phyloP scores from a whole-genome alignment of 2,329 filamentous ascomycete species.

The Tolypocladium paradoxum region DNA sequence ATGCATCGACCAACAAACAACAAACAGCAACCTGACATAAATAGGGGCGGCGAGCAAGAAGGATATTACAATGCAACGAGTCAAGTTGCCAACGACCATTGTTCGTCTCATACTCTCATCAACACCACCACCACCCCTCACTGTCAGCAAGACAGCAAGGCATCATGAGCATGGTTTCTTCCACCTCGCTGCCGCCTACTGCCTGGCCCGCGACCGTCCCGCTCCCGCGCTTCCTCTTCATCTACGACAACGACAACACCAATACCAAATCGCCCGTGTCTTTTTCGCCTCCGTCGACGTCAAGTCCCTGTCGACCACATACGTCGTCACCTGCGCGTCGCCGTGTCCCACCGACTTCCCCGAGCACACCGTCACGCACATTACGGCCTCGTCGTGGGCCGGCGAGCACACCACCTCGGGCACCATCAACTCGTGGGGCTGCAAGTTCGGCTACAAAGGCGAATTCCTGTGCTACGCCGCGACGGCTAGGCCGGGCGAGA shows the following conservation, averaged over 20 bases:
- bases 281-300: slow-evolving; percentile 1
- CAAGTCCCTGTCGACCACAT: not conserved
- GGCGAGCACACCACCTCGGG: slow-evolving; percentile 7
- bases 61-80: no score
- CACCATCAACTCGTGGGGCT: slow-evolving; percentile 4
- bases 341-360: slow-evolving; percentile 8
- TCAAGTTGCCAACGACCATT: no score
- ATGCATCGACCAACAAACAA: no score
- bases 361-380: slow-evolving; percentile 7
- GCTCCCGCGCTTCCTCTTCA: slow-evolving; percentile 5
- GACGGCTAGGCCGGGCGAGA: not conserved
- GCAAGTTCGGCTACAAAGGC: slow-evolving; percentile 3
- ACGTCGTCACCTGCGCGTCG: slow-evolving; percentile 7
- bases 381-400: slow-evolving; percentile 6
- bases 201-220: slow-evolving; percentile 3
- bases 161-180: no score
- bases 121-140: no score
- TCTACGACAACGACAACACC: slow-evolving; percentile 8
- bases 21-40: no score
- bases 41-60: no score
- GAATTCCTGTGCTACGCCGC: not conserved
- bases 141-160: no score
- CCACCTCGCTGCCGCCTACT: no score
- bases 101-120: no score
- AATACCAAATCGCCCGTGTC: not conserved